These are phyloP conservation scores for Solanum sejunctum DNA, from an alignment of 257 asterid species.

Conservation along the genomic window DNA sequence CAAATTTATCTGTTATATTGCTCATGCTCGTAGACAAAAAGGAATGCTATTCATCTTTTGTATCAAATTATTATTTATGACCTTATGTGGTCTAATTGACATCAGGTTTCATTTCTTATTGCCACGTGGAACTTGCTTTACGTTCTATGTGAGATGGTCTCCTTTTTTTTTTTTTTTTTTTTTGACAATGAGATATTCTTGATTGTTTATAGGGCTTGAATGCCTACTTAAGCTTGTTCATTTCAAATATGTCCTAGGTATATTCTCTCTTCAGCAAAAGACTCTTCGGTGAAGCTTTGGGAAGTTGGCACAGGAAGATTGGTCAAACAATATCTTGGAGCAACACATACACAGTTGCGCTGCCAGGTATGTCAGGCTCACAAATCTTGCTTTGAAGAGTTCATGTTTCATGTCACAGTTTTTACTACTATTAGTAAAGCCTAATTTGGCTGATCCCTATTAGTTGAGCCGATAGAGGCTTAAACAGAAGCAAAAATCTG, in stretches of 20 bases:
- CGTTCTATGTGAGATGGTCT: not conserved
- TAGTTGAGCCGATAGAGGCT: not conserved
- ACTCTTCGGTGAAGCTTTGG: conserved; percentile 76
- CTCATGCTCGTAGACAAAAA: not conserved
- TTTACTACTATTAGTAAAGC: not conserved
- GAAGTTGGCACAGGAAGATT: conserved; percentile 64
- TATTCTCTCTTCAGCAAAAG: conserved; percentile 68
- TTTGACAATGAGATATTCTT: not conserved
- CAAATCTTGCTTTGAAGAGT: not conserved
- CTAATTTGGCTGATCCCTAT: not conserved
- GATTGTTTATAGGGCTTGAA: not conserved
- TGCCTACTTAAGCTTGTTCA: not conserved
- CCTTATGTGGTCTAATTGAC: not conserved
- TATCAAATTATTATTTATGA: not conserved
- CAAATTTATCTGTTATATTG: not conserved
- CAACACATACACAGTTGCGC: conserved; percentile 42
- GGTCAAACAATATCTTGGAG: conserved; percentile 63
- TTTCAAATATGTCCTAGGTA: conserved; percentile 30
- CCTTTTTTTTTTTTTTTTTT: not conserved
- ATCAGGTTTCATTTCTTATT: not conserved
- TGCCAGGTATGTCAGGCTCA: conserved; percentile 45
- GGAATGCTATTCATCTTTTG: not conserved
- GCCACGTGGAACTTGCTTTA: not conserved
- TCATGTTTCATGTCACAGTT: not conserved
- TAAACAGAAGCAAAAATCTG: not conserved